Evolutionary conservation across 352 stramenopile species (phyloP).

Genomic region (Halophytophthora polymorphica): DNA sequence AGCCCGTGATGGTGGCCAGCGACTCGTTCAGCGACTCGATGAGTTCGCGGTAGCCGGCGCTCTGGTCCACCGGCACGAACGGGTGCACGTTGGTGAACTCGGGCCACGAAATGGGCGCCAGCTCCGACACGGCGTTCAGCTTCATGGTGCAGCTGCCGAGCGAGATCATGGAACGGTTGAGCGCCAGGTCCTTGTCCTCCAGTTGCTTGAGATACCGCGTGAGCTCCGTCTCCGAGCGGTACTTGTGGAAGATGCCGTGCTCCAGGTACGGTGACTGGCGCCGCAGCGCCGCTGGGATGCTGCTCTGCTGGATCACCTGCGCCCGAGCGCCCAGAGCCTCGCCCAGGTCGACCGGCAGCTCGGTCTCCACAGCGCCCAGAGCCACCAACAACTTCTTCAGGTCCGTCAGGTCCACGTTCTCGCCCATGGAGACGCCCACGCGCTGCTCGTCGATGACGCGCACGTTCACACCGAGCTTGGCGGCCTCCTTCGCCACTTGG

Average conservation of each 20-base stretch:
- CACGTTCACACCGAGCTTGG: slow-evolving; percentile 81
- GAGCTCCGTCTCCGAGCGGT: slow-evolving; percentile 95
- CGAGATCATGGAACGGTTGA: slow-evolving; percentile 99
- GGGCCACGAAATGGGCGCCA: slow-evolving; percentile 96
- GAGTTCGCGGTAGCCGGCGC: slow-evolving; percentile 95
- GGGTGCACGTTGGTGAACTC: slow-evolving; percentile 98
- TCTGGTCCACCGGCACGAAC: slow-evolving; percentile 95
- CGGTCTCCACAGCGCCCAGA: slow-evolving; percentile 54
- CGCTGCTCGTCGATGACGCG: slow-evolving; percentile 74
- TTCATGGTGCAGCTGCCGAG: slow-evolving; percentile 99
- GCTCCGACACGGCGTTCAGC: slow-evolving; percentile 97
- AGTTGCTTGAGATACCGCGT: slow-evolving; percentile 98
- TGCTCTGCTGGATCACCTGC: slow-evolving; percentile 49
- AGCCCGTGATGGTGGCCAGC: slow-evolving; percentile 98
- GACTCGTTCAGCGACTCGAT: slow-evolving; percentile 96
- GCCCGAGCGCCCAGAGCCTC: slow-evolving; percentile 56
- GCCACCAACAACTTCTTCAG: slow-evolving; percentile 83
- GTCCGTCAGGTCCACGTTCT: slow-evolving; percentile 93
- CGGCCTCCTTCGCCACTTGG: slow-evolving; percentile 69
- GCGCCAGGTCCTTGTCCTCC: slow-evolving; percentile 97
- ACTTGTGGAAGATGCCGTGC: slow-evolving; percentile 96
- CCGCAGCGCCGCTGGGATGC: slow-evolving; percentile 57
- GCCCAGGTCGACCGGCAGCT: slow-evolving; percentile 23
- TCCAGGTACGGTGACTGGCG: slow-evolving; percentile 85
- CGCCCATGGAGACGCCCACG: slow-evolving; percentile 97